phyloP scores from a whole-genome alignment of 352 stramenopile genomes.

The Detonula confervacea region DNA sequence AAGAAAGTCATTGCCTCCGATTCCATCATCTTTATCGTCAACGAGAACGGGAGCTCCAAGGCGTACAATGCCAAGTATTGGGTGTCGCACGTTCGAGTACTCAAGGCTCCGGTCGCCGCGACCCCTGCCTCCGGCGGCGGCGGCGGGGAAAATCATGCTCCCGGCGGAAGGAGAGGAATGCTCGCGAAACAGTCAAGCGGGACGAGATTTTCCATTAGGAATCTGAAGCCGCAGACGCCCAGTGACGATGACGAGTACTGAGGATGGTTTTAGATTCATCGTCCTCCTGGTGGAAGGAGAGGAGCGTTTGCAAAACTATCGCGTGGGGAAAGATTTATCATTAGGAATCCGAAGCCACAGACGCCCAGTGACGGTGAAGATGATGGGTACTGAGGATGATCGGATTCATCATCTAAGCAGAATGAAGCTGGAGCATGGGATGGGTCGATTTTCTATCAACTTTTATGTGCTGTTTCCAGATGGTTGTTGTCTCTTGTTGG shows the following conservation, averaged over 20 bases:
- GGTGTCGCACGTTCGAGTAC: constrained; percentile 26
- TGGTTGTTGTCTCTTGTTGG: too few species aligned
- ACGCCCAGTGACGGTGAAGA: not conserved
- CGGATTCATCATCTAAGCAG: too few species aligned
- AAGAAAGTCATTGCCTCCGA: constrained; percentile 24
- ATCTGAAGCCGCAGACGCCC: not conserved
- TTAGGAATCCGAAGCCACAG: not conserved
- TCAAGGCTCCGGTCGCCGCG: constrained; percentile 7
- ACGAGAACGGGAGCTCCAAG: constrained; percentile 33
- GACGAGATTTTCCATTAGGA: not conserved
- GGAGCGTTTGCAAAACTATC: not conserved
- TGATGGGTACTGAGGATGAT: not conserved
- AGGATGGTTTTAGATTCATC: too few species aligned
- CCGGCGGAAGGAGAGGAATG: not conserved
- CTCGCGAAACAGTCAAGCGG: not conserved
- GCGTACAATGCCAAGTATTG: constrained; percentile 51
- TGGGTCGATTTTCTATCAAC: too few species aligned
- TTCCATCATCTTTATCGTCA: constrained; percentile 38
- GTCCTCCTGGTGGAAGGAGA: not conserved
- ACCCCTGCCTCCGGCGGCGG: not conserved
- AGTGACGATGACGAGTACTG: not conserved
- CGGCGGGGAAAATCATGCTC: too few species aligned
- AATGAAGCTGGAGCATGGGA: too few species aligned
- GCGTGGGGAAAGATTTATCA: not conserved
- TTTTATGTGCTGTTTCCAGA: too few species aligned